phyloP scores from a whole-genome alignment of 805 yeast species.

The Cyberlindnera mrakii region DNA sequence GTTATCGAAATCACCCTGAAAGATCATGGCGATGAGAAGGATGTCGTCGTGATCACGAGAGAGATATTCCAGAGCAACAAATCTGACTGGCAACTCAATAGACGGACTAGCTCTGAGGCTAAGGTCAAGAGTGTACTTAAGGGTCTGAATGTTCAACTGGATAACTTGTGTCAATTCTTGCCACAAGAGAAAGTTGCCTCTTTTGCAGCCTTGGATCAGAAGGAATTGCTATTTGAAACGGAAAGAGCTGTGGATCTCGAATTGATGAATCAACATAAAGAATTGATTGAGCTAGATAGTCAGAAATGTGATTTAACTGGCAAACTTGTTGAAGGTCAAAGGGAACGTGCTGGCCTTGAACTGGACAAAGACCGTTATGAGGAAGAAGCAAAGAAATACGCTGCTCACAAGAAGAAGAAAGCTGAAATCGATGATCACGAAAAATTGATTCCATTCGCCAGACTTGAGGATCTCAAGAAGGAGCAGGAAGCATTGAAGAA shows the following conservation, averaged over 20 bases:
- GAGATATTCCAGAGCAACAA: constrained; percentile 31
- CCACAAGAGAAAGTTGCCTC: constrained; percentile 95
- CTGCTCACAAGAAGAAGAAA: constrained; percentile 41
- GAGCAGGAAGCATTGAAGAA: constrained; percentile 17
- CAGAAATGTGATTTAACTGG: constrained; percentile 31
- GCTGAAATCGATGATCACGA: constrained; percentile 41
- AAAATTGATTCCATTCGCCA: constrained; percentile 43
- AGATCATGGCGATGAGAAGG: constrained; percentile 31
- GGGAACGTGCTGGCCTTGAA: constrained; percentile 9
- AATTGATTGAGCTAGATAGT: constrained; percentile 47
- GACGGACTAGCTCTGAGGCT: constrained; percentile 32
- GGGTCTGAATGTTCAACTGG: constrained; percentile 70
- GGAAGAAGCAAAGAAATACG: constrained; percentile 41
- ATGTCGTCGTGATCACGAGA: constrained; percentile 35
- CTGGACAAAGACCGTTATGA: constrained; percentile 33
- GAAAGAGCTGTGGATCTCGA: constrained; percentile 72
- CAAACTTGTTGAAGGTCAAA: constrained; percentile 28
- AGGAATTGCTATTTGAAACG: constrained; percentile 66
- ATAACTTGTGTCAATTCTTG: constrained; percentile 86
- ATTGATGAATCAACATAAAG: constrained; percentile 50
- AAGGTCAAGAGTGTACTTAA: constrained; percentile 40
- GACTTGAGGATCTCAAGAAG: constrained; percentile 31
- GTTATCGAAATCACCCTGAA: constrained; percentile 31
- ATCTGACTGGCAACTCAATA: constrained; percentile 50
- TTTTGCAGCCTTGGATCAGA: constrained; percentile 78